Evolutionary conservation across 2,329 filamentous ascomycete species (phyloP).

Genomic region (Zymoseptoria tritici): DNA sequence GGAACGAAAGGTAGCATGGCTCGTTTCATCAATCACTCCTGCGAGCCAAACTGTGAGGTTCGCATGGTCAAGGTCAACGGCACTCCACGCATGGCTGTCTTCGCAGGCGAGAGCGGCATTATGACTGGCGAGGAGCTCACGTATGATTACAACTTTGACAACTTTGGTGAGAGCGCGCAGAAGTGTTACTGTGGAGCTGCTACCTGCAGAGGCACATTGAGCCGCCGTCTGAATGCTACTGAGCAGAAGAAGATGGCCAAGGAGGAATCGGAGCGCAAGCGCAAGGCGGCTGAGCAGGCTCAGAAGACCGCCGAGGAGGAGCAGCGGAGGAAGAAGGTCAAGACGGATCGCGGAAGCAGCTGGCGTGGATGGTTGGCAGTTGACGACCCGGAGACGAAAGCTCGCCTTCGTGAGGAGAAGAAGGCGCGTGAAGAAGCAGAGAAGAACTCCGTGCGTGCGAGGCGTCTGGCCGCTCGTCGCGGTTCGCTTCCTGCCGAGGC

Average conservation of each 20-base stretch:
- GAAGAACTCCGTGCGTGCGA: constrained; percentile 23
- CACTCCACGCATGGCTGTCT: constrained; percentile 91
- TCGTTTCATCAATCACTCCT: constrained; percentile 96
- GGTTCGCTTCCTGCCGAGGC: neutral
- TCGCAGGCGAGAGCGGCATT: constrained; percentile 82
- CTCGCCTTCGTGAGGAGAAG: constrained; percentile 23
- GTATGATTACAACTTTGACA: constrained; percentile 76
- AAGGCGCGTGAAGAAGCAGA: constrained; percentile 22
- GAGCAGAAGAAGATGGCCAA: constrained; percentile 25
- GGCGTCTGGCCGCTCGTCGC: constrained; percentile 17
- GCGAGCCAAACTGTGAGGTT: constrained; percentile 78
- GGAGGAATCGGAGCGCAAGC: constrained; percentile 22
- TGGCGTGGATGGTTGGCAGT: constrained; percentile 28
- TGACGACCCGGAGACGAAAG: constrained; percentile 25
- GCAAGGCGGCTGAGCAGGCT: constrained; percentile 22
- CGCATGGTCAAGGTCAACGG: constrained; percentile 90
- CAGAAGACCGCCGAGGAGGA: constrained; percentile 24
- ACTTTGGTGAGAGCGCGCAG: constrained; percentile 36
- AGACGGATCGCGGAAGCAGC: constrained; percentile 19
- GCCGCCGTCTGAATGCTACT: constrained; percentile 24
- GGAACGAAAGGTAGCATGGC: constrained; percentile 93
- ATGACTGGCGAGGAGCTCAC: constrained; percentile 94
- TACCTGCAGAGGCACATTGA: constrained; percentile 54
- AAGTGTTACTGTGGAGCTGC: constrained; percentile 55
- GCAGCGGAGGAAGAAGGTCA: constrained; percentile 21